phyloP scores from a whole-genome alignment of 495 filamentous ascomycete species.

The Talaromyces trachyspermus region DNA sequence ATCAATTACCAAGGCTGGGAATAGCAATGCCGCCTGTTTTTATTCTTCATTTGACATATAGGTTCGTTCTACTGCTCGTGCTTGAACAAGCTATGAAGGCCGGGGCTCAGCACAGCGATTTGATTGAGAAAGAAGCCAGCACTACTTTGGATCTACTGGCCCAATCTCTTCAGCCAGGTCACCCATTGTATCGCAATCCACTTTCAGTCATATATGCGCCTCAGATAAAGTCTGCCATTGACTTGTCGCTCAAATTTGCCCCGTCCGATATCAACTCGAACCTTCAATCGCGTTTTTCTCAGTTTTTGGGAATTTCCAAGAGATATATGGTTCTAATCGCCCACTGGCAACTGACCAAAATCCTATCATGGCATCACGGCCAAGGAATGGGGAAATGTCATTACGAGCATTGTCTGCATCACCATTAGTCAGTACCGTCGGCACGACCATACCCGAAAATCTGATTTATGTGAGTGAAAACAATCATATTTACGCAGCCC shows the following conservation, averaged over 20 bases:
- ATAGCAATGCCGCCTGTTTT: slow-evolving; percentile 13
- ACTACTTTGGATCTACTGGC: slow-evolving; percentile 14
- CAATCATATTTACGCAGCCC: too few relatives aligned
- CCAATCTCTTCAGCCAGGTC: slow-evolving; percentile 12
- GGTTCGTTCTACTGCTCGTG: slow-evolving; percentile 9
- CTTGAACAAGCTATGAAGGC: slow-evolving; percentile 10
- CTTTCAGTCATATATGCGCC: slow-evolving; percentile 15
- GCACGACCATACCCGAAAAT: not conserved
- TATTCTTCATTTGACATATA: slow-evolving; percentile 16
- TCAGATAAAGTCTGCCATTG: slow-evolving; percentile 6
- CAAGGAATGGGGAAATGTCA: not conserved
- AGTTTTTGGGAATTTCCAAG: not conserved
- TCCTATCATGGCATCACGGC: not conserved
- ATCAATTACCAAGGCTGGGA: not conserved
- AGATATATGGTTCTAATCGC: not conserved
- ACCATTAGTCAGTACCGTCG: not conserved
- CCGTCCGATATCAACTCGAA: not conserved
- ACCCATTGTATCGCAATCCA: slow-evolving; percentile 10
- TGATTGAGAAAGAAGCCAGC: slow-evolving; percentile 5
- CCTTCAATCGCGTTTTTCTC: slow-evolving; percentile 3
- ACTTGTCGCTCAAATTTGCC: not conserved
- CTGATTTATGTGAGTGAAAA: not conserved
- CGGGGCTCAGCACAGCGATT: slow-evolving; percentile 1
- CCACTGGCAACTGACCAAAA: not conserved
- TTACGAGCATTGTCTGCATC: not conserved